Conservation (phyloP, 352 stramenopile genomes). For the Globisporangium heterothallicum region DNA sequence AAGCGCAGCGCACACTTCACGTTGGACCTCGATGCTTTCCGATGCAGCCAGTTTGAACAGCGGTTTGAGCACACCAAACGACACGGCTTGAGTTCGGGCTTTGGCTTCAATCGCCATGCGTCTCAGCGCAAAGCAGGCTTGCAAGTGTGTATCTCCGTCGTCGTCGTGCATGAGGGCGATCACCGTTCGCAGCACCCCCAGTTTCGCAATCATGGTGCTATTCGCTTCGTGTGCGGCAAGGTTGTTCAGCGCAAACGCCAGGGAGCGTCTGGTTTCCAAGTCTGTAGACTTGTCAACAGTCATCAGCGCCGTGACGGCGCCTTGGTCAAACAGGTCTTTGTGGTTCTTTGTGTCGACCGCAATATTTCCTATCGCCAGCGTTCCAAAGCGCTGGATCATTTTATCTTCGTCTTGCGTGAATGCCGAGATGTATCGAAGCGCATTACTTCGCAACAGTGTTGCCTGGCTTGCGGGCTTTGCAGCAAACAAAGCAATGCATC, state of each 20-base stretch:
- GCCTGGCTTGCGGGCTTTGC: conserved; percentile 89
- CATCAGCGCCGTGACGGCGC: conserved; percentile 87
- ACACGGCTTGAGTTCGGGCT: conserved; percentile 89
- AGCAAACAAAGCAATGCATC: conserved; percentile 91
- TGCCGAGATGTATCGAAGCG: conserved; percentile 82
- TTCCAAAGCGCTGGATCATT: conserved; percentile 87
- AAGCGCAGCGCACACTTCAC: conserved; percentile 89
- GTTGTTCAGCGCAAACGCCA: conserved; percentile 95
- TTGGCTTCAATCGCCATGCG: conserved; percentile 89
- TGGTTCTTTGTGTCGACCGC: conserved; percentile 87
- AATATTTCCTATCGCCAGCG: conserved; percentile 90
- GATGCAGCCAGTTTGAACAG: conserved; percentile 84
- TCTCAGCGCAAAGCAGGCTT: conserved; percentile 89
- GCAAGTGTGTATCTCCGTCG: conserved; percentile 92
- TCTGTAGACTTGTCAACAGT: conserved; percentile 77
- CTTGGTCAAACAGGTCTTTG: conserved; percentile 90
- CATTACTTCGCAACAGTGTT: conserved; percentile 81
- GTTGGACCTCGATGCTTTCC: conserved; percentile 89
- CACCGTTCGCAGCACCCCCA: conserved; percentile 83
- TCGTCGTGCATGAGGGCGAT: conserved; percentile 81
- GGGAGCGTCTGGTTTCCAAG: conserved; percentile 87
- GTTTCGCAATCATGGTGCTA: conserved; percentile 77
- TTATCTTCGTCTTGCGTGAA: conserved; percentile 80
- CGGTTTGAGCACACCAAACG: conserved; percentile 87
- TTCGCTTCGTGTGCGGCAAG: conserved; percentile 90